A percentile compares a stretch with the other conserved stretches of the same genome.
These are phyloP conservation scores for Tetradesmus lagerheimii DNA, from an alignment of 139 green algal genomes.

Conservation along the genomic window DNA sequence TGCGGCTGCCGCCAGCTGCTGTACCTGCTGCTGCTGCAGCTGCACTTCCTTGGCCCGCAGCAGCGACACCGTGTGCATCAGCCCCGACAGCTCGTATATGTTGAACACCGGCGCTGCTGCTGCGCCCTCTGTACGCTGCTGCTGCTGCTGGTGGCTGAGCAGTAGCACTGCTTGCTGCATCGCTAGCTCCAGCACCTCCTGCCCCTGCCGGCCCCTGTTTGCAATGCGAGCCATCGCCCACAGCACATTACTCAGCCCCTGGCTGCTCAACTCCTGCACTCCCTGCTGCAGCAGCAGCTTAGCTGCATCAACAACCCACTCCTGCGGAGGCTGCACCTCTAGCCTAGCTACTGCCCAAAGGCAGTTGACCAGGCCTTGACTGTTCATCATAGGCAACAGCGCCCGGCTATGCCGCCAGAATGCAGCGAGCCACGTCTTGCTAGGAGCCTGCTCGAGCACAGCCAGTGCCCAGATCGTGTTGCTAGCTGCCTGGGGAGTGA, in stretches of 20 bases:
- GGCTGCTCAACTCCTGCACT: background rate
- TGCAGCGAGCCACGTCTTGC: background rate
- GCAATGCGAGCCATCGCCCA: slow-evolving; percentile 27
- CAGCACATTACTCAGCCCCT: slow-evolving; percentile 27
- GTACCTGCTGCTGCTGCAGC: slow-evolving; percentile 10
- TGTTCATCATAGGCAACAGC: background rate
- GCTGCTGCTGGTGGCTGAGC: slow-evolving; percentile 4
- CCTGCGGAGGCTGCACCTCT: slow-evolving; percentile 20
- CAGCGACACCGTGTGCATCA: slow-evolving; percentile 34
- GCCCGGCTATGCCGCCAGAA: background rate
- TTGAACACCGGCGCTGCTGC: background rate
- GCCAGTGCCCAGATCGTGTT: slow-evolving; percentile 45
- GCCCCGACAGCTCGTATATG: slow-evolving; percentile 21
- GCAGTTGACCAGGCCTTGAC: slow-evolving; percentile 40
- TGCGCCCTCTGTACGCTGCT: background rate
- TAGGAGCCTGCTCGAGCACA: slow-evolving; percentile 36
- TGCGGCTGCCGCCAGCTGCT: background rate
- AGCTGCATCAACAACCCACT: slow-evolving; percentile 34
- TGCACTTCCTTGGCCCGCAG: background rate
- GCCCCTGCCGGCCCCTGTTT: background rate
- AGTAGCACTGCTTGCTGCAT: background rate
- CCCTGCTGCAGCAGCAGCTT: background rate
- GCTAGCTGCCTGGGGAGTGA: background rate
- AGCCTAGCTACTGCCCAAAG: slow-evolving; percentile 40
- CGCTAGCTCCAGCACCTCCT: background rate